phyloP scores from a whole-genome alignment of 176 grass and related monocot species.

The Triticum monococcum region DNA sequence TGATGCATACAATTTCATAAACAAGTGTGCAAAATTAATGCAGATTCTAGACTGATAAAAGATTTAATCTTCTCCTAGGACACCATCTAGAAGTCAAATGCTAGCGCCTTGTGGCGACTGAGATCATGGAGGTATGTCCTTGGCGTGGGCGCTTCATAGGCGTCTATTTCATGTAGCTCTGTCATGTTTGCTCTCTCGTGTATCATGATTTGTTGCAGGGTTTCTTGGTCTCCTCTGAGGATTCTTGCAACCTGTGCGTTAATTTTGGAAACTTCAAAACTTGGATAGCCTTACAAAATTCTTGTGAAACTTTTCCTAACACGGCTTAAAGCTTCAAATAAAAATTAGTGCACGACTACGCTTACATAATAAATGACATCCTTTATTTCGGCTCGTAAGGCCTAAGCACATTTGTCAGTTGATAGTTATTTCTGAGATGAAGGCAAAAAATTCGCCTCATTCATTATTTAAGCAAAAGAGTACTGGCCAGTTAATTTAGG shows the following conservation, averaged over 20 bases:
- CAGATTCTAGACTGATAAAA: background rate
- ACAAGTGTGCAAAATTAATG: too few species aligned
- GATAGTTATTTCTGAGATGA: too few species aligned
- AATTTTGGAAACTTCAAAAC: background rate
- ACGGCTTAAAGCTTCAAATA: background rate
- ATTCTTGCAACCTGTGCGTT: conserved; percentile 38
- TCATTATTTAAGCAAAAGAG: too few species aligned
- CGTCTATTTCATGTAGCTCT: conserved; percentile 25
- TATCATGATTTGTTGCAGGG: background rate
- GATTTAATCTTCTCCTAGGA: background rate
- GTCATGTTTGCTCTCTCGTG: background rate
- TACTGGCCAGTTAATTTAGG: too few species aligned
- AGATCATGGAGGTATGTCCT: conserved; percentile 37
- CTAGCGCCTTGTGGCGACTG: conserved; percentile 51
- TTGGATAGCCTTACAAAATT: background rate
- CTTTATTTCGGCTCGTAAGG: too few species aligned
- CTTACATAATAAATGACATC: too few species aligned
- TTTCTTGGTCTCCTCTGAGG: conserved; percentile 15
- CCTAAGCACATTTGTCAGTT: too few species aligned
- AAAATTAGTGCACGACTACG: background rate
- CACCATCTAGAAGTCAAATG: conserved; percentile 39
- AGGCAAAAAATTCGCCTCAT: too few species aligned
- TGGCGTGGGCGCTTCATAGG: conserved; percentile 15
- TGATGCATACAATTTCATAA: too few species aligned
- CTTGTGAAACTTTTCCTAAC: background rate